Percentiles rank a stretch among this genome's conserved stretches.
Conservation (phyloP, 345 rosid genomes). For the Pugionium cornutum region DNA sequence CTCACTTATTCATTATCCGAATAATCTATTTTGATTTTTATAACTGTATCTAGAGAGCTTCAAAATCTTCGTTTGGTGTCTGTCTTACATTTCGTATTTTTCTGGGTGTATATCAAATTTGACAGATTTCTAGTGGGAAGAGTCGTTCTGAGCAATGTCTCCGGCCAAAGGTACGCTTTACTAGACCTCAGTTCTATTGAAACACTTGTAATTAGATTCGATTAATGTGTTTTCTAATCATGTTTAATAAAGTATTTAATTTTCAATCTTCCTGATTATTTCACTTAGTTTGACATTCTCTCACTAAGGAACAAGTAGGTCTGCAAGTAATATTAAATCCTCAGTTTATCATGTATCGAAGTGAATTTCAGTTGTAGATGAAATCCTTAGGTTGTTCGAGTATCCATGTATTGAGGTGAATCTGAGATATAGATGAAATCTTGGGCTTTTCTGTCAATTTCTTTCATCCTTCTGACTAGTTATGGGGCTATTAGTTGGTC, state of each 20-base stretch:
- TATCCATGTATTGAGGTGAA: not conserved
- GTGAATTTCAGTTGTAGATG: not conserved
- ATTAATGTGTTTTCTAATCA: not conserved
- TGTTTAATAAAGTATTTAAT: not conserved
- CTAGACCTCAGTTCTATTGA: not conserved
- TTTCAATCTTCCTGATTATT: not conserved
- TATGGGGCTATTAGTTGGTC: no score
- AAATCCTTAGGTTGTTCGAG: no score
- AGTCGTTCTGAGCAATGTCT: slow-evolving; percentile 33
- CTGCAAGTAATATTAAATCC: not conserved
- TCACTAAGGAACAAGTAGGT: not conserved
- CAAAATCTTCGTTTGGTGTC: not conserved
- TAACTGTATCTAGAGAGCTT: not conserved
- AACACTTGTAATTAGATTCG: not conserved
- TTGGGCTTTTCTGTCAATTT: not conserved
- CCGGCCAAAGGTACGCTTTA: slow-evolving; percentile 41
- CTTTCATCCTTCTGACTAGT: not conserved
- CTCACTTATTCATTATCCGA: not conserved
- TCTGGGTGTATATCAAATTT: not conserved
- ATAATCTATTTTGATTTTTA: not conserved
- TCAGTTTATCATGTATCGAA: not conserved
- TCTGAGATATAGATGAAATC: not conserved
- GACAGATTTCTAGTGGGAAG: slow-evolving; percentile 28
- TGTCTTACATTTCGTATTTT: slow-evolving; percentile 14
- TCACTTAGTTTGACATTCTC: not conserved